A percentile compares a stretch with the other conserved stretches of the same genome.
phyloP scores from a whole-genome alignment of 371 early-diverging fungal genomes.

The Mortierella sp. region DNA sequence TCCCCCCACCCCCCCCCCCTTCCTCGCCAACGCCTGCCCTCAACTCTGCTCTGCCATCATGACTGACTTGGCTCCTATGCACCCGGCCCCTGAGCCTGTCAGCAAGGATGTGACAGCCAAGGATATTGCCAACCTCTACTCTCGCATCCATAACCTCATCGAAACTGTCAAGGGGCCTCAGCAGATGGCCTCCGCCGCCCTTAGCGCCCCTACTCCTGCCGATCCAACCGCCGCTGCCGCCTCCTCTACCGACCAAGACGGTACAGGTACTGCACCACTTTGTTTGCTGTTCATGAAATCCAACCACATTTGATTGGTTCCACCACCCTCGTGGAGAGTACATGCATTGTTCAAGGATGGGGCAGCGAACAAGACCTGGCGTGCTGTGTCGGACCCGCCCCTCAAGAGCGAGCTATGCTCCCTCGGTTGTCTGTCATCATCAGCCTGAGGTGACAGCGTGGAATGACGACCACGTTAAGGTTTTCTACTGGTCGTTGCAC shows the following conservation, averaged over 20 bases:
- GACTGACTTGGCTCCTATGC: slow-evolving; percentile 44
- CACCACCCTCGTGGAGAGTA: background rate
- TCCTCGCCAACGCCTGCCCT: background rate
- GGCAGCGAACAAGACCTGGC: no score
- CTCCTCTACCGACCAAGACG: slow-evolving; percentile 7
- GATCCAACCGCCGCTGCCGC: slow-evolving; percentile 28
- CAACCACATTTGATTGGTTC: slow-evolving; percentile 21
- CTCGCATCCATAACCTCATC: slow-evolving; percentile 65
- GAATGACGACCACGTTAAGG: slow-evolving; percentile 12
- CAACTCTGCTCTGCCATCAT: background rate
- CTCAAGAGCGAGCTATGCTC: background rate
- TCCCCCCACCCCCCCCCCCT: background rate
- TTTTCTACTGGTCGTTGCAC: slow-evolving; percentile 19
- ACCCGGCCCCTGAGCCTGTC: slow-evolving; percentile 49
- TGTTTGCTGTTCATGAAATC: background rate
- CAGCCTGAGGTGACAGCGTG: background rate
- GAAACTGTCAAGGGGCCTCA: slow-evolving; percentile 59
- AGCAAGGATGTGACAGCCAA: slow-evolving; percentile 60
- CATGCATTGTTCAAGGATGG: background rate
- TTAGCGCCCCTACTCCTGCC: slow-evolving; percentile 32
- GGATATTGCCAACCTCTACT: slow-evolving; percentile 67
- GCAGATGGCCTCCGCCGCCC: slow-evolving; percentile 50
- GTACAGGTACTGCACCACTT: slow-evolving; percentile 28
- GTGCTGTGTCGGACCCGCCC: background rate
- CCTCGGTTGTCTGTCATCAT: background rate